Conservation (phyloP, 2,329 filamentous ascomycete genomes). For the Aspergillus sp. region DNA sequence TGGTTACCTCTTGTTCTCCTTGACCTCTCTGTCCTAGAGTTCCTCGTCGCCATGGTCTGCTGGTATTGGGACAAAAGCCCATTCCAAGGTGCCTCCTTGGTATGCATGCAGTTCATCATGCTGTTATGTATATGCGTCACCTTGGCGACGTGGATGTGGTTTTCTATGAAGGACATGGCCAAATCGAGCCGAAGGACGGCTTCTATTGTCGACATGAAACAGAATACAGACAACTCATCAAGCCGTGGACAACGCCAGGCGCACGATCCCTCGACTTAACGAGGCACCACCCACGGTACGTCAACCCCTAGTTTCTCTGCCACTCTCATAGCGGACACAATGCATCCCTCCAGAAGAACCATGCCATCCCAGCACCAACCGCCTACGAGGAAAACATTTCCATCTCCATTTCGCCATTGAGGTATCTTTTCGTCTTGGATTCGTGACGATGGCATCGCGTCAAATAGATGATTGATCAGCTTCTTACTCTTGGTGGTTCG, state of each 20-base stretch:
- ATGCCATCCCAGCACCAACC: slow-evolving; percentile 66
- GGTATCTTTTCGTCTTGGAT: background rate
- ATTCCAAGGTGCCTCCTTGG: background rate
- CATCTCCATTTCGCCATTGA: slow-evolving; percentile 54
- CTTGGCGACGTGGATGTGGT: background rate
- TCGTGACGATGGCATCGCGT: slow-evolving; percentile 2
- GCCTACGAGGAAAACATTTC: slow-evolving; percentile 55
- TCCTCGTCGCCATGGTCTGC: background rate
- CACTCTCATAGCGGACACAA: slow-evolving; percentile 57
- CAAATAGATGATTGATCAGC: slow-evolving; percentile 49
- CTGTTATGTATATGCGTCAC: background rate
- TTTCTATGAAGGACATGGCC: background rate
- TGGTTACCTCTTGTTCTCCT: background rate
- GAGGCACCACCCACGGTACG: slow-evolving; percentile 29
- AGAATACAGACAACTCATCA: background rate
- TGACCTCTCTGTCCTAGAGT: background rate
- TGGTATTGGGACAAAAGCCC: background rate
- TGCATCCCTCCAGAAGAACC: slow-evolving; percentile 60
- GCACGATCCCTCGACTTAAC: background rate
- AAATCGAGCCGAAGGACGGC: background rate
- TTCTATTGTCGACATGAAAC: background rate
- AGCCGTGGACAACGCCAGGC: background rate
- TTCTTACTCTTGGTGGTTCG: slow-evolving; percentile 49
- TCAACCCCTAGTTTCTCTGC: slow-evolving; percentile 52
- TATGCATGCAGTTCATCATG: background rate